These are phyloP conservation scores for Paracamarosporium sp. DNA, from an alignment of 2,329 filamentous ascomycete species.

Conservation along the genomic window DNA sequence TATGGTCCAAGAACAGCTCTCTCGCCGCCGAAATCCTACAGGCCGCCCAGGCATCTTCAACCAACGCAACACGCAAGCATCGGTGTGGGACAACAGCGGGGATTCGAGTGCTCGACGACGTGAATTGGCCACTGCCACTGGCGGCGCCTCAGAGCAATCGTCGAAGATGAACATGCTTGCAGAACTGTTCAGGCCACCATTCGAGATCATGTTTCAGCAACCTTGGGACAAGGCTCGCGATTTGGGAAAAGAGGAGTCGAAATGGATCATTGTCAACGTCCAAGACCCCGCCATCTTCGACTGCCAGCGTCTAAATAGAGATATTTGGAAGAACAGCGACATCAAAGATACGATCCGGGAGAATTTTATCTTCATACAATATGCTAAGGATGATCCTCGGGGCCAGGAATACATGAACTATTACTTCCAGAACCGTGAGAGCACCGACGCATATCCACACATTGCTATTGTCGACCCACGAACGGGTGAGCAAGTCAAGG, in stretches of 20 bases:
- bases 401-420: conserved; percentile 86
- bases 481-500: conserved; percentile 96
- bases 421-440: conserved; percentile 83
- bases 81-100: conserved; percentile 65
- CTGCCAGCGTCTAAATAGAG: conserved; percentile 91
- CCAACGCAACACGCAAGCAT: conserved; percentile 62
- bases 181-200: conserved; percentile 90
- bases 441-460: conserved; percentile 90
- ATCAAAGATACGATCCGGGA: conserved; percentile 83
- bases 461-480: conserved; percentile 95
- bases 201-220: conserved; percentile 81
- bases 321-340: conserved; percentile 89
- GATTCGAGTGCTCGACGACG: conserved; percentile 57
- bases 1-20: conserved; percentile 70
- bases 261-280: conserved; percentile 95
- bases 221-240: conserved; percentile 86
- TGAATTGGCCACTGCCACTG: conserved; percentile 66
- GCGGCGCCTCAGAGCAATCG: conserved; percentile 69
- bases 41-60: conserved; percentile 71
- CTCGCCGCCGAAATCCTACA: conserved; percentile 48
- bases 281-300: conserved; percentile 94
- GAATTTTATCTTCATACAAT: conserved; percentile 96
- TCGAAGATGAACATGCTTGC: conserved; percentile 80
- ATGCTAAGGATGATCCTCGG: conserved; percentile 81
- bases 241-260: conserved; percentile 84